Conservation (phyloP, 768 basidiomycete species). For the Gymnopilus junonius region DNA sequence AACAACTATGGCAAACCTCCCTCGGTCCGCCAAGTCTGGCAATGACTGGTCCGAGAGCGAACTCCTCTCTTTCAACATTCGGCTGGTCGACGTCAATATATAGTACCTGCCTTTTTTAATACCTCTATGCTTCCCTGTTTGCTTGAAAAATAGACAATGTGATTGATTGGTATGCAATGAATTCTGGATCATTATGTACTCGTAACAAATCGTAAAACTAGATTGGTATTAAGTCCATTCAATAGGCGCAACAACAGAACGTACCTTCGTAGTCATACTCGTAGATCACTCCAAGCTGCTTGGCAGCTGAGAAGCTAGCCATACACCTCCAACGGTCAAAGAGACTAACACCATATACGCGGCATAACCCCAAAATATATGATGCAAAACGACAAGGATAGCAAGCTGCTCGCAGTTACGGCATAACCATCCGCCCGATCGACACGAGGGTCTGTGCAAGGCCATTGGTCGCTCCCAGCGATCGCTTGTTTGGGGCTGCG, state of each 20-base stretch:
- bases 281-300: slow-evolving; percentile 11
- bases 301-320: slow-evolving; percentile 23
- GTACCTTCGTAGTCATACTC: neutral
- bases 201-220: neutral
- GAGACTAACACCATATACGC: slow-evolving; percentile 21
- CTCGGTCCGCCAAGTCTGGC: slow-evolving; percentile 24
- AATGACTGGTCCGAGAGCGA: slow-evolving; percentile 25
- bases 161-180: neutral
- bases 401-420: slow-evolving; percentile 25
- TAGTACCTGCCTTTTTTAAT: slow-evolving; percentile 21
- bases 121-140: neutral
- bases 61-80: slow-evolving; percentile 30
- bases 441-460: slow-evolving; percentile 34
- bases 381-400: slow-evolving; percentile 31
- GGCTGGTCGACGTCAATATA: slow-evolving; percentile 9
- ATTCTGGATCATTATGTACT: neutral
- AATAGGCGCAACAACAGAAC: neutral
- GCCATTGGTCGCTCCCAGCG: slow-evolving; percentile 62
- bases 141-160: neutral
- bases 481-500: slow-evolving; percentile 55
- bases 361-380: slow-evolving; percentile 28
- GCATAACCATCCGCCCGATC: slow-evolving; percentile 26
- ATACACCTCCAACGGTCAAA: slow-evolving; percentile 22
- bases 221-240: neutral
- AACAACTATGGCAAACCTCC: slow-evolving; percentile 9